phyloP scores from a whole-genome alignment of 768 basidiomycete genomes.

The Agaricus subrufescens region DNA sequence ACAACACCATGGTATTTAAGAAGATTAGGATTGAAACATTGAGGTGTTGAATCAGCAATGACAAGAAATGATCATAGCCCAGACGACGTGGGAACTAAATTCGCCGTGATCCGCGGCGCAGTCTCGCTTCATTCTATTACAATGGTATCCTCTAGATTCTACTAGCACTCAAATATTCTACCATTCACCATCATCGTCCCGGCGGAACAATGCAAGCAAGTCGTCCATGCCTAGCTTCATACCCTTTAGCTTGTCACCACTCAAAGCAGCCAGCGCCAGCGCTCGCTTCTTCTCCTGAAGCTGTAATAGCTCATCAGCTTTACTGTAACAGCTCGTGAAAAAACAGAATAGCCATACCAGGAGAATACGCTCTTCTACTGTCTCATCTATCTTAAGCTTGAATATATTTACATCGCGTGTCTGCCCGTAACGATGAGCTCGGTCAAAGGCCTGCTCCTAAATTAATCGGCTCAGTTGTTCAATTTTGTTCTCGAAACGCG shows the following conservation, averaged over 20 bases:
- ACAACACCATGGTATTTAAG: constrained; percentile 24
- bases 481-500: constrained; percentile 9
- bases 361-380: constrained; percentile 86
- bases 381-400: constrained; percentile 82
- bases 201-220: constrained; percentile 73
- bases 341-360: constrained; percentile 32
- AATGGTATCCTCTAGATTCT: neutral
- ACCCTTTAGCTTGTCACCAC: constrained; percentile 85
- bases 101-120: constrained; percentile 10
- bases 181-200: constrained; percentile 48
- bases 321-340: neutral
- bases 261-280: constrained; percentile 77
- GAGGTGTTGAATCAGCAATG: constrained; percentile 12
- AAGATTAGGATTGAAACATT: constrained; percentile 5
- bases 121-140: constrained; percentile 7
- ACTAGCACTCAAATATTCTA: neutral
- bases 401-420: constrained; percentile 81
- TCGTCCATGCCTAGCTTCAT: constrained; percentile 83
- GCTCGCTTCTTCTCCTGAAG: constrained; percentile 92
- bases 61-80: constrained; percentile 11
- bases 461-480: neutral
- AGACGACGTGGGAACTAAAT: constrained; percentile 11
- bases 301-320: constrained; percentile 25
- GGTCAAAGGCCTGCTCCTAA: constrained; percentile 91
- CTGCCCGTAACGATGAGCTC: constrained; percentile 89